Evolutionary conservation across 2,329 filamentous ascomycete genomes (phyloP).

Genomic region (Hypoxylon sp.): DNA sequence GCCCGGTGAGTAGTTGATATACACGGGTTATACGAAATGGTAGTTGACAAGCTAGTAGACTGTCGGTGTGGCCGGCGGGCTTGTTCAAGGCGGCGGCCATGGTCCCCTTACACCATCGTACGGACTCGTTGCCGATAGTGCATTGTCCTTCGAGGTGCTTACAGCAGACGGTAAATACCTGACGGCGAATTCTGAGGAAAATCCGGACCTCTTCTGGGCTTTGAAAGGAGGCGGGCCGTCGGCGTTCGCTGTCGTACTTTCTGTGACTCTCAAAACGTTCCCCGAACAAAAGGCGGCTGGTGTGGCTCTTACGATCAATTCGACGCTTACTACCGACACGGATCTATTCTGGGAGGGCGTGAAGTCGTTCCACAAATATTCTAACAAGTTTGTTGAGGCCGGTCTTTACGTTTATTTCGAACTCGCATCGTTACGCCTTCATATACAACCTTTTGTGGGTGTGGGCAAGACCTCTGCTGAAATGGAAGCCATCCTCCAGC

Average conservation of each 20-base stretch:
- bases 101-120: slow-evolving; percentile 60
- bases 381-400: slow-evolving; percentile 59
- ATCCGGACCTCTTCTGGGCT: slow-evolving; percentile 71
- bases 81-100: slow-evolving; percentile 70
- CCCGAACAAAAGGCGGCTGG: slow-evolving; percentile 61
- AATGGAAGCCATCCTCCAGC: slow-evolving; percentile 55
- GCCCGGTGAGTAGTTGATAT: slow-evolving; percentile 56
- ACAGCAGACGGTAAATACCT: slow-evolving; percentile 62
- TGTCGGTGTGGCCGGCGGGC: slow-evolving; percentile 73
- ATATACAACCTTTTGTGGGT: slow-evolving; percentile 58
- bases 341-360: slow-evolving; percentile 64
- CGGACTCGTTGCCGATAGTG: slow-evolving; percentile 63
- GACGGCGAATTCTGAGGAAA: slow-evolving; percentile 60
- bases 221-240: slow-evolving; percentile 67
- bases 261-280: slow-evolving; percentile 68
- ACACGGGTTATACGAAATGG: background rate
- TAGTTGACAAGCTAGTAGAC: slow-evolving; percentile 54
- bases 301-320: slow-evolving; percentile 59
- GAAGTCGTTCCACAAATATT: slow-evolving; percentile 62
- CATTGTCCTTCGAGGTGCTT: slow-evolving; percentile 63
- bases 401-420: slow-evolving; percentile 63
- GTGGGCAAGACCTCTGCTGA: slow-evolving; percentile 56
- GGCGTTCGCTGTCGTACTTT: slow-evolving; percentile 67
- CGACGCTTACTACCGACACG: slow-evolving; percentile 55
- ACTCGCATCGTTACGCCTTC: slow-evolving; percentile 58